These are phyloP conservation scores for Hyphopichia homilentoma DNA, from an alignment of 805 yeast genomes.

Conservation along the genomic window DNA sequence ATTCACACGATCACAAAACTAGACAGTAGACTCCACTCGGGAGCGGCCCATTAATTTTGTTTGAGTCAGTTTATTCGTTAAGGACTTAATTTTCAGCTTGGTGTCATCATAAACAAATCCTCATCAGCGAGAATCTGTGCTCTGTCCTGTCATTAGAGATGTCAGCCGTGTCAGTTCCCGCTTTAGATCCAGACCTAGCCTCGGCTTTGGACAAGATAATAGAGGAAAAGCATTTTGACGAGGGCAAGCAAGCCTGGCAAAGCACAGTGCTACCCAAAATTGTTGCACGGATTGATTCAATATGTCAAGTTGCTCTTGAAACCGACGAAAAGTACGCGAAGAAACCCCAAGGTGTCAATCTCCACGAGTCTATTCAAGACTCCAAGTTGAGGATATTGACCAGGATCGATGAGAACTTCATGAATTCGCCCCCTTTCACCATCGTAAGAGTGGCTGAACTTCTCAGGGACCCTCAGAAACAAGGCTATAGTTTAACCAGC, in stretches of 20 bases:
- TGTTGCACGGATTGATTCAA: constrained; percentile 5
- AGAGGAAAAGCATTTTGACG: constrained; percentile 2
- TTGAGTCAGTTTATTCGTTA: too few relatives aligned
- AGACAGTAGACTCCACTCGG: too few relatives aligned
- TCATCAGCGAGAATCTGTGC: too few relatives aligned
- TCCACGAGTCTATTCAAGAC: constrained; percentile 1
- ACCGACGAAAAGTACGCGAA: constrained; percentile 7
- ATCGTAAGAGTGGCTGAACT: constrained; percentile 46
- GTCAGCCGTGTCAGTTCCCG: constrained; percentile 1
- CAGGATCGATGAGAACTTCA: constrained; percentile 25
- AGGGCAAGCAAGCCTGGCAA: constrained; percentile 8
- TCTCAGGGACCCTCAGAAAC: constrained; percentile 33
- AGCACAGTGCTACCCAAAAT: constrained; percentile 7
- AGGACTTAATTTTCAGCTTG: too few relatives aligned
- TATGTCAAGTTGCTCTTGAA: constrained; percentile 5
- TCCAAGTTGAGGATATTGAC: constrained; percentile 24
- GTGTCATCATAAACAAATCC: too few relatives aligned
- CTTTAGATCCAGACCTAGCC: background rate
- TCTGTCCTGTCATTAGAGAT: too few relatives aligned
- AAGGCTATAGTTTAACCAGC: constrained; percentile 28
- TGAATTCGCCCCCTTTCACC: constrained; percentile 45
- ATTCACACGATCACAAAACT: too few relatives aligned
- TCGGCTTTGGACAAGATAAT: constrained; percentile 1
- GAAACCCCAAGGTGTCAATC: constrained; percentile 8
- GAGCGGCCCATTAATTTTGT: too few relatives aligned